phyloP scores from a whole-genome alignment of 139 green algal species.

The Coelastrella sp. region DNA sequence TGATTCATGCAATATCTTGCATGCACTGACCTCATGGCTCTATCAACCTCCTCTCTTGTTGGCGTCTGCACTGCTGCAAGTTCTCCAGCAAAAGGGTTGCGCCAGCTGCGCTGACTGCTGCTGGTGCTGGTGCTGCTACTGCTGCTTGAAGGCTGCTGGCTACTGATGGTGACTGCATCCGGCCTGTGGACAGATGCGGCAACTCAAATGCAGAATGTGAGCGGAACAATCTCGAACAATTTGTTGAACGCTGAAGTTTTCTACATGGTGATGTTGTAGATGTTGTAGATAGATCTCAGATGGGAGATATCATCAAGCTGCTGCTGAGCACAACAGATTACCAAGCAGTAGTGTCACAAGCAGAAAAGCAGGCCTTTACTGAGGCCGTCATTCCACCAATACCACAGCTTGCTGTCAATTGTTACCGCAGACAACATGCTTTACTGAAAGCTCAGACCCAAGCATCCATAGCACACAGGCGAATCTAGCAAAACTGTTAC shows the following conservation, averaged over 20 bases:
- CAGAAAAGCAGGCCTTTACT: too few relatives aligned
- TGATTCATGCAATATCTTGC: too few relatives aligned
- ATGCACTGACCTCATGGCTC: slow-evolving; percentile 34
- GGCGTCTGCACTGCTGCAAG: slow-evolving; percentile 14
- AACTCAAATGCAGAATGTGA: neutral
- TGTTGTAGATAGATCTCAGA: too few relatives aligned
- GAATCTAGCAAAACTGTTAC: too few relatives aligned
- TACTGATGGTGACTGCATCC: neutral
- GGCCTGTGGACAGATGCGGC: neutral
- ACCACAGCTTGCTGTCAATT: too few relatives aligned
- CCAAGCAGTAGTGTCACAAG: too few relatives aligned
- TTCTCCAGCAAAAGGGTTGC: slow-evolving; percentile 2
- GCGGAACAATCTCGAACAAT: neutral
- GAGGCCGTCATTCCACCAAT: too few relatives aligned
- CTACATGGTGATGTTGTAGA: neutral
- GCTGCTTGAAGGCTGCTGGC: slow-evolving; percentile 16
- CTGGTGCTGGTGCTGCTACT: slow-evolving; percentile 33
- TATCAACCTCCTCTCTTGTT: slow-evolving; percentile 33
- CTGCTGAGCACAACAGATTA: too few relatives aligned
- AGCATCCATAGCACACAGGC: neutral
- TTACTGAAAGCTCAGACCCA: neutral
- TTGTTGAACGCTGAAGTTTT: neutral
- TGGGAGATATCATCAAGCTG: too few relatives aligned
- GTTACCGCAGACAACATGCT: too few relatives aligned
- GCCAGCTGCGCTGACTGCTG: slow-evolving; percentile 32